Evolutionary conservation across 768 basidiomycete genomes (phyloP).

Genomic region (Phlebiopsis gigantea): DNA sequence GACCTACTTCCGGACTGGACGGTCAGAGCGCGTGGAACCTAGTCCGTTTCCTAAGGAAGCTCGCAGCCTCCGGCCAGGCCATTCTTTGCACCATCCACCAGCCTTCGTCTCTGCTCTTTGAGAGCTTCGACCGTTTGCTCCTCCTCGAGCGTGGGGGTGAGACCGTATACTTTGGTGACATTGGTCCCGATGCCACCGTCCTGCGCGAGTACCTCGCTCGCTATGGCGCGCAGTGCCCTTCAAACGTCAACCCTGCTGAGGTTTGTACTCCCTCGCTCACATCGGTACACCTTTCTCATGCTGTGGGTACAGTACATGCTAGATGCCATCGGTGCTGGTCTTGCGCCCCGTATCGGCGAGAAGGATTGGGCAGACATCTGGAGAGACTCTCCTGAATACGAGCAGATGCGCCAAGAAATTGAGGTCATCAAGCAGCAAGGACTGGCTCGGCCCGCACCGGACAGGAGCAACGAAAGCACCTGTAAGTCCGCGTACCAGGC

Average conservation of each 20-base stretch:
- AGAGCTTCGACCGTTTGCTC: conserved; percentile 73
- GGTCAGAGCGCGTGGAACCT: conserved; percentile 75
- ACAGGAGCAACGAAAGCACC: conserved; percentile 11
- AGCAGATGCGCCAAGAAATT: conserved; percentile 36
- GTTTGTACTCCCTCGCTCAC: neutral
- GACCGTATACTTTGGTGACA: conserved; percentile 92
- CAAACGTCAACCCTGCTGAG: conserved; percentile 70
- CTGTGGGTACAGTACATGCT: conserved; percentile 55
- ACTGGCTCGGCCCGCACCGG: conserved; percentile 10
- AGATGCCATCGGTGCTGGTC: conserved; percentile 83
- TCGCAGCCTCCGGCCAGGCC: conserved; percentile 81
- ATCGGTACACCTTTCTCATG: conserved; percentile 21
- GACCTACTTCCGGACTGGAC: conserved; percentile 52
- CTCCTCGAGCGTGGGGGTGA: conserved; percentile 75
- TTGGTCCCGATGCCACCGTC: conserved; percentile 65
- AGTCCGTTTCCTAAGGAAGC: conserved; percentile 74
- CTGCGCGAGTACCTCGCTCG: conserved; percentile 73
- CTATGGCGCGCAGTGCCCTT: conserved; percentile 69
- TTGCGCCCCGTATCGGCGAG: conserved; percentile 63
- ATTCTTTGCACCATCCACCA: conserved; percentile 92
- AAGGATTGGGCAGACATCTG: conserved; percentile 87
- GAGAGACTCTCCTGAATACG: conserved; percentile 63
- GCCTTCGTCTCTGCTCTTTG: conserved; percentile 80
- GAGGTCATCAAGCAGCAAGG: conserved; percentile 30
- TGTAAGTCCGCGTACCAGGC: conserved; percentile 14